Evolutionary conservation across 2,329 filamentous ascomycete genomes (phyloP), one percentile per base, ranked within the genome.

Genomic region (Albophoma yamanashiensis): DNA sequence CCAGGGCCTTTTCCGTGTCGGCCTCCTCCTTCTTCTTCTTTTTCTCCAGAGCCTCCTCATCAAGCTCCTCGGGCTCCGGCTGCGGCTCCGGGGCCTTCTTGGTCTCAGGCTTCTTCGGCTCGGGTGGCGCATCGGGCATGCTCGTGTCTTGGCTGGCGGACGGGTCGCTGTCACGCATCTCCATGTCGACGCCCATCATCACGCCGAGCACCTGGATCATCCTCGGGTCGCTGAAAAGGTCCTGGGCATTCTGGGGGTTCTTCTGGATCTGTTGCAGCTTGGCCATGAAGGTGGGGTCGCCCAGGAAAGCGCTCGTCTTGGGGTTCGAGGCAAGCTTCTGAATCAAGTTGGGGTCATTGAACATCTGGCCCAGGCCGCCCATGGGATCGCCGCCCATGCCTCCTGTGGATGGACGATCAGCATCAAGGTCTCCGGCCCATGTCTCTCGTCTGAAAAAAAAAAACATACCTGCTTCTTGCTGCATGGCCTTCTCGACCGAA

Each of bases 171-270:
- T 74, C 73, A 15, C 73, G 72, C 67, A 78, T 70, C 62, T 78
- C 85, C 89, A 99, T 92, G 71, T 97, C 92, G 56, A 99, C 88
- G 53, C 94, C 94, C 79, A 99, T 86, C 66, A 97, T 74, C 31
- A 97, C 94, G 67, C 92, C 91, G 76, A 99, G 88, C 25, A 97
- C 93, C 73, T 95, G 89, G 67, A 99, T 81, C 83, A 99, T 92
- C 63, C 94, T 82, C 6, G 92, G 93, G 71, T 99, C 94, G 66
- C 86, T 83, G 76, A 99, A 92, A 65, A 94, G 84, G 62, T 89
- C 85, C 64, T 90, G 87, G 55, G 91, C 83, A 67, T 85, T 87
- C 68, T 86, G 84, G 7, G 94, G 92, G 77, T 97, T 94, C 66
- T 86, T 79, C 76, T 89, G 86, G 64, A 97, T 79, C 57, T 85